Base-by-base conservation (phyloP, 2,329 filamentous ascomycete species). In the Didymella glomerata region DNA sequence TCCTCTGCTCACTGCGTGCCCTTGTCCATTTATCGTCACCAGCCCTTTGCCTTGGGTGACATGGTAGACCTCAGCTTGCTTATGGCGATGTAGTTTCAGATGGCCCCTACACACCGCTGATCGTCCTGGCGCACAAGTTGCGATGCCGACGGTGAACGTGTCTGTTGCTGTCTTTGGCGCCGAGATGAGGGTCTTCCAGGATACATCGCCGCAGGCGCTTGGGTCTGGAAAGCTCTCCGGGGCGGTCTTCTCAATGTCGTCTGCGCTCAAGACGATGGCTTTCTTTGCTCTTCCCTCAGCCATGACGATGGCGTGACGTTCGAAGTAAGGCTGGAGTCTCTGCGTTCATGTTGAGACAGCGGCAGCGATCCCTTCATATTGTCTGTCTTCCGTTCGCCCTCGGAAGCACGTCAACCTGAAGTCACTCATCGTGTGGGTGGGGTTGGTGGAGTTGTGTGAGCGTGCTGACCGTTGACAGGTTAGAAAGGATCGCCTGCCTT, bases 1-100 rank as follows among this genome's bases (percentile, higher is more conserved):
- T 4, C 78, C 79, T 25, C 67, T 68, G 13, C 51, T 44, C 0
- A 82, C 76, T 1, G 48, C 51, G 48, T 76, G 62, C 22, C 74
- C 68, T 7, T 63, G 48, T 3, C 76, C 78, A 45, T 81, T 76
- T 16, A 82, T 75, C 0, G 63, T 71, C 2, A 81, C 70, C 8
- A 77, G 63, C 0, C 77, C 80, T 0, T 57, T 65, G 0, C 80
- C 80, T 0, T 72, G 60, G 0, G 76, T 68, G 18, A 82, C 67
- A 52, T 81, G 69, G 50, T 82, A 82, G 1, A 82, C 71, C 63
- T 82, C 80, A 0, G 80, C 75, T 36, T 82, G 79, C 4, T 57
- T 41, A 51, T 82, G 80, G 0, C 76, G 71, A 61, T 82, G 80
- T 1, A 62, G 59, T 41, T 73, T 75, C 7, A 80, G 65, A 53